These are phyloP conservation scores for Cytospora mali DNA, from an alignment of 2,329 filamentous ascomycete genomes.

Conservation along the genomic window DNA sequence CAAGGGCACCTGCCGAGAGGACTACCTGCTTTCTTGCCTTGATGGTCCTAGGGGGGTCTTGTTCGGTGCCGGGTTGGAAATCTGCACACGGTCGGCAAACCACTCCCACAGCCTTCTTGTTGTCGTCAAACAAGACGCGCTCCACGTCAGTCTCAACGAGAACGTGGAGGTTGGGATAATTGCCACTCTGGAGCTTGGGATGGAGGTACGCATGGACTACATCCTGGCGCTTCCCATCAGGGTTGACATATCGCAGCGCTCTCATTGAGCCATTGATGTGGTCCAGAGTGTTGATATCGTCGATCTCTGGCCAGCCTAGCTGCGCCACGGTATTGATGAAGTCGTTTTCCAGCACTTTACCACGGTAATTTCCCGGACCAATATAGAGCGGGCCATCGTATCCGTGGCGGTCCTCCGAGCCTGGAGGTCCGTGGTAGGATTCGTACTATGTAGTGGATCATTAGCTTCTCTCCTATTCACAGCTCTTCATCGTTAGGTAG, in stretches of 20 bases:
- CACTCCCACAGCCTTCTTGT: slow-evolving; percentile 49
- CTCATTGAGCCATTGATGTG: slow-evolving; percentile 35
- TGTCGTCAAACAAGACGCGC: slow-evolving; percentile 51
- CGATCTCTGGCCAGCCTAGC: slow-evolving; percentile 49
- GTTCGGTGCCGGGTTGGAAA: slow-evolving; percentile 37
- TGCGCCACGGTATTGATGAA: slow-evolving; percentile 49
- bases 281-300: slow-evolving; percentile 52
- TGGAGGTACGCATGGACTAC: slow-evolving; percentile 55
- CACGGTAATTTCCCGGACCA: slow-evolving; percentile 47
- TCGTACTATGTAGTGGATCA: slow-evolving; percentile 41
- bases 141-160: slow-evolving; percentile 54
- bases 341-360: slow-evolving; percentile 43
- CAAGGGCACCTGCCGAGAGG: slow-evolving; percentile 45
- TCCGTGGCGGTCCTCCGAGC: slow-evolving; percentile 47
- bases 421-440: slow-evolving; percentile 47
- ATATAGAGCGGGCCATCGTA: slow-evolving; percentile 51
- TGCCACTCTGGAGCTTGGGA: slow-evolving; percentile 47
- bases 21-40: slow-evolving; percentile 53
- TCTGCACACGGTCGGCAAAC: slow-evolving; percentile 50
- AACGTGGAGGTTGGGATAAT: slow-evolving; percentile 55
- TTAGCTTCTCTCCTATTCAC: neutral
- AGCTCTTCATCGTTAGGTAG: too few species aligned
- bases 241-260: slow-evolving; percentile 30
- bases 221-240: slow-evolving; percentile 55
- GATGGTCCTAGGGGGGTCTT: slow-evolving; percentile 35